phyloP scores from a whole-genome alignment of 1,284 basidiomycete species.

The Sporisorium scitamineum region DNA sequence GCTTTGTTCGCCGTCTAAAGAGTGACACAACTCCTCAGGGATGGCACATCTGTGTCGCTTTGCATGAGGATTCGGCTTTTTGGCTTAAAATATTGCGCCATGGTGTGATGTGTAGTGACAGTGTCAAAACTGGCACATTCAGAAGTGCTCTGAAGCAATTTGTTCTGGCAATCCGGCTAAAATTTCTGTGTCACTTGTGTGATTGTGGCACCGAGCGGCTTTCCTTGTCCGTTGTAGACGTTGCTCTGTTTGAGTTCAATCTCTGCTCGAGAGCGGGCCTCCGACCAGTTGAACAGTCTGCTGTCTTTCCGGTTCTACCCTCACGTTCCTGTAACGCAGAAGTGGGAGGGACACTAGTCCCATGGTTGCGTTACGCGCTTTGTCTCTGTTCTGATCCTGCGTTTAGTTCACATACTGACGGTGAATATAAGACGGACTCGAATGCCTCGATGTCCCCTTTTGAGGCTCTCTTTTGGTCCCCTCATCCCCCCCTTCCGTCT shows the following conservation, averaged over 20 bases:
- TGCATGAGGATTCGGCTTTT: background rate
- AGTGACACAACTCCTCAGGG: background rate
- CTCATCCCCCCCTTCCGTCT: too few species aligned
- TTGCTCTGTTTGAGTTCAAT: background rate
- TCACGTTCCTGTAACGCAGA: too few species aligned
- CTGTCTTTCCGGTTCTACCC: background rate
- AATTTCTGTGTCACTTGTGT: background rate
- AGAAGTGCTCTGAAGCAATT: background rate
- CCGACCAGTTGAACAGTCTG: too few species aligned
- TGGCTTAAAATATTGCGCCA: too few species aligned
- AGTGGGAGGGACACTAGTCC: too few species aligned
- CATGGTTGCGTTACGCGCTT: background rate
- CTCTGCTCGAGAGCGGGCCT: background rate
- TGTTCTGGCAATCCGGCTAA: background rate
- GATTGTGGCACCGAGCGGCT: background rate
- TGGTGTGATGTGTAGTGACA: background rate
- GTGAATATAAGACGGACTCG: background rate
- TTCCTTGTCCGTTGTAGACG: background rate
- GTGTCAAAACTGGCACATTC: too few species aligned
- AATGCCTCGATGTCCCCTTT: background rate
- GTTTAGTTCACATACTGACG: too few species aligned
- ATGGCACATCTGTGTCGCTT: background rate
- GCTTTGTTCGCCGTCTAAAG: background rate
- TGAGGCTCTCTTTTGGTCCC: background rate
- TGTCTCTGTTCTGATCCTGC: background rate